Conservation (phyloP, 495 filamentous ascomycete genomes). For the Talaromyces thailandensis region DNA sequence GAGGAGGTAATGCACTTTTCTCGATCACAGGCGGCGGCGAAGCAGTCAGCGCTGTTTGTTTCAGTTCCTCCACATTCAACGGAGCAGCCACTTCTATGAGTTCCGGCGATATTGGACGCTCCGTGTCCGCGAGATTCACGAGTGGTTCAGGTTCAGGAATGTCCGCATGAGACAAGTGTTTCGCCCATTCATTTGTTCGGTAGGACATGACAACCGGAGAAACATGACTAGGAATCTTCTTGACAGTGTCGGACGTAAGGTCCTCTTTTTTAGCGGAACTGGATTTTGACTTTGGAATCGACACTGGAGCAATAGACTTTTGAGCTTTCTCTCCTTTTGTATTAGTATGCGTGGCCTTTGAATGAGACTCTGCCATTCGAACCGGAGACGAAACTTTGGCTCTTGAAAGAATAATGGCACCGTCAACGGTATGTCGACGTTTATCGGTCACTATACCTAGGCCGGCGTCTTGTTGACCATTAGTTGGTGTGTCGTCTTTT, state of each 20-base stretch:
- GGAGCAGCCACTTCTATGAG: conserved; percentile 46
- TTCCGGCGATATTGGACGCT: conserved; percentile 7
- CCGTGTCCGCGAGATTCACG: conserved; percentile 20
- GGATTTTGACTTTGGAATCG: conserved; percentile 1
- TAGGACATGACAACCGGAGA: conserved; percentile 74
- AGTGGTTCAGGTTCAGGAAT: conserved; percentile 56
- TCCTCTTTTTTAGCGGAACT: conserved; percentile 19
- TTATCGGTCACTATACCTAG: background rate
- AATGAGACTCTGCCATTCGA: background rate
- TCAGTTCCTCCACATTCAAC: conserved; percentile 55
- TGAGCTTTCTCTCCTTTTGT: background rate
- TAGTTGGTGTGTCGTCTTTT: background rate
- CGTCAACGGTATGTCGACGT: conserved; percentile 6
- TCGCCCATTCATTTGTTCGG: conserved; percentile 94
- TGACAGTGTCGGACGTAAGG: conserved; percentile 25
- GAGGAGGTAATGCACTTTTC: conserved; percentile 1
- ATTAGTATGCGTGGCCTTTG: background rate
- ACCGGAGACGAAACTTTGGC: background rate
- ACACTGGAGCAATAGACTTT: background rate
- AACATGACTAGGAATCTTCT: conserved; percentile 29
- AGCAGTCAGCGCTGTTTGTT: conserved; percentile 55
- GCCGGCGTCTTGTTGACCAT: conserved; percentile 11
- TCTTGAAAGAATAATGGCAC: background rate
- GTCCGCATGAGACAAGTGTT: conserved; percentile 74
- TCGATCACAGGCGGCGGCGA: conserved; percentile 27